Conservation (phyloP, 78 protist genomes). For the Fonticula alba region DNA sequence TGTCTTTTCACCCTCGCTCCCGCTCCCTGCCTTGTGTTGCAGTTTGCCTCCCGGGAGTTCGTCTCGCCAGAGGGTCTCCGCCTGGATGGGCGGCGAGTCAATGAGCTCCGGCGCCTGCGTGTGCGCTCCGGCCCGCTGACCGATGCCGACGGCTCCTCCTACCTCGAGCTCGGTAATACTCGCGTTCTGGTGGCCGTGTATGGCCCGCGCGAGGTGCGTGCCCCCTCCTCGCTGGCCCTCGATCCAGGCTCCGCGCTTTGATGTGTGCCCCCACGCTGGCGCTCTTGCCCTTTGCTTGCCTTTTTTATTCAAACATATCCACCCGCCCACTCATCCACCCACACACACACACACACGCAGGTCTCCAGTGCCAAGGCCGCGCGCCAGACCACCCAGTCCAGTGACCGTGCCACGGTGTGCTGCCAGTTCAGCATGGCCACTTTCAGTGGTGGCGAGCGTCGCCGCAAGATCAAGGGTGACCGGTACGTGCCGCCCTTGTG, state of each 20-base stretch:
- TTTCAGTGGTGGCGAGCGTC: slow-evolving; percentile 39
- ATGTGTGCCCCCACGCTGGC: too few relatives aligned
- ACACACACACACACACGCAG: too few relatives aligned
- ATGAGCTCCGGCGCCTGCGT: slow-evolving; percentile 42
- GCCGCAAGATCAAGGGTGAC: slow-evolving; percentile 8
- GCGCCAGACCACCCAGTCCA: too few relatives aligned
- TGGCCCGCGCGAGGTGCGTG: slow-evolving; percentile 69
- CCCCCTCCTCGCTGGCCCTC: too few relatives aligned
- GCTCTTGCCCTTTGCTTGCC: too few relatives aligned
- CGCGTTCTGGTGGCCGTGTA: slow-evolving; percentile 54
- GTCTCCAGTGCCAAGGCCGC: neutral
- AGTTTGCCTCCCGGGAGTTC: too few relatives aligned
- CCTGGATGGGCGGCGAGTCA: slow-evolving; percentile 67
- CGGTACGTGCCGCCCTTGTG: slow-evolving; percentile 5
- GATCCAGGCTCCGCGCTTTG: neutral
- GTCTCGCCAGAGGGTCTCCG: slow-evolving; percentile 46
- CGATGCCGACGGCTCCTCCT: slow-evolving; percentile 70
- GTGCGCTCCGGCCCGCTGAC: slow-evolving; percentile 20
- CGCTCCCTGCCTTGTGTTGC: too few relatives aligned
- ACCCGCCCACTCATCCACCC: too few relatives aligned
- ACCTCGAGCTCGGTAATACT: slow-evolving; percentile 63
- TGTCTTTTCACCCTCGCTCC: too few relatives aligned
- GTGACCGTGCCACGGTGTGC: slow-evolving; percentile 19
- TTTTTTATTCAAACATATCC: too few relatives aligned
- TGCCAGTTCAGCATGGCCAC: slow-evolving; percentile 50